Evolutionary conservation across 2,329 filamentous ascomycete species (phyloP).

Genomic region (Dryadomyces quercivorus): DNA sequence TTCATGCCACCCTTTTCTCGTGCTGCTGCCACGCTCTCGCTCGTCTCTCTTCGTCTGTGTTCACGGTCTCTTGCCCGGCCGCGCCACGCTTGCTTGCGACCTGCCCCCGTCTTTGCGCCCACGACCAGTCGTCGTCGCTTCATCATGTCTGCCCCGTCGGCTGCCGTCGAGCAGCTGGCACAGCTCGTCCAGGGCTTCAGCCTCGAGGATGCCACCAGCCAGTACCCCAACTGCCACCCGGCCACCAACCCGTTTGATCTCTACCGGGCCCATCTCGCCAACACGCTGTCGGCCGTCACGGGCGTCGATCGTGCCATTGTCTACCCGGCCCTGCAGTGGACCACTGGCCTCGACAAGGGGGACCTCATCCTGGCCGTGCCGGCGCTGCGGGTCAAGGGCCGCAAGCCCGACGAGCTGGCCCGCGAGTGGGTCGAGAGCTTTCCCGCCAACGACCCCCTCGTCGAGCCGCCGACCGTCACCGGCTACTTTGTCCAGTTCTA

Average conservation of each 20-base stretch:
- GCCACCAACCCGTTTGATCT: constrained; percentile 66
- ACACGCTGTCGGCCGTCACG: constrained; percentile 54
- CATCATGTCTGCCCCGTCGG: constrained; percentile 1
- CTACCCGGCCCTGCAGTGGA: constrained; percentile 68
- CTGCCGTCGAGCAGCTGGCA: constrained; percentile 20
- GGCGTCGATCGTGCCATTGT: constrained; percentile 60
- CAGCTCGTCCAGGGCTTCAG: constrained; percentile 22
- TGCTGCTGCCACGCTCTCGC: not conserved
- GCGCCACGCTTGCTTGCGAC: not conserved
- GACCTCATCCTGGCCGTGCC: constrained; percentile 70
- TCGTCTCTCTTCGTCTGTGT: not conserved
- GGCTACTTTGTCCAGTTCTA: constrained; percentile 69
- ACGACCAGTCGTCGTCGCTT: not conserved
- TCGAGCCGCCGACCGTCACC: constrained; percentile 55
- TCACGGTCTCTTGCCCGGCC: not conserved
- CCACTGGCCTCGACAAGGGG: constrained; percentile 66
- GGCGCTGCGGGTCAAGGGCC: constrained; percentile 64
- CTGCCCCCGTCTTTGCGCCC: not conserved
- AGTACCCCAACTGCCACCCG: constrained; percentile 48
- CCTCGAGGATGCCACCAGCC: constrained; percentile 23
- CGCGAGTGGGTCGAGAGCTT: constrained; percentile 51
- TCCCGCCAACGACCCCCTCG: constrained; percentile 46
- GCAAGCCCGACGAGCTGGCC: constrained; percentile 51
- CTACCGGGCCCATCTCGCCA: constrained; percentile 65
- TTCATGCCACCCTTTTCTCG: not conserved